Evolutionary conservation across 2,329 filamentous ascomycete genomes (phyloP), one percentile per base, ranked within the genome.

Genomic region (Ceratocystis cubensis): DNA sequence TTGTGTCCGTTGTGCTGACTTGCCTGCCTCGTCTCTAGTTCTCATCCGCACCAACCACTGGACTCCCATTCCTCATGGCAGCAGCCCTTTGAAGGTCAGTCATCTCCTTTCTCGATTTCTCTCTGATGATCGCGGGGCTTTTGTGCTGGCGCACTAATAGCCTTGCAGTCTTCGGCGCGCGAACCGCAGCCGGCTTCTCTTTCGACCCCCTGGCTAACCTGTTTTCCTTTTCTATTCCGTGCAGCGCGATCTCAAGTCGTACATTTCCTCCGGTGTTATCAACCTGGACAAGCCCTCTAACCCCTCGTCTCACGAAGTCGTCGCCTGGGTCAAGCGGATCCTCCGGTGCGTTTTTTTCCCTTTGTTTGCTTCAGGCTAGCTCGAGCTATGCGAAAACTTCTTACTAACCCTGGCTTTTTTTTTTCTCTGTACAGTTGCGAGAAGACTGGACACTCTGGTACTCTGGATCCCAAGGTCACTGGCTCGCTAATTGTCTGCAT

Each of bases 301-400:
- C 81, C 93, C 93, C 65, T 96, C 92, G 71, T 94, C 88, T 74
- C 94, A 99, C 83, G 94, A 99, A 82, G 94, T 99, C 71, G 94
- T 99, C 74, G 93, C 94, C 71, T 99, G 94, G 94, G 89, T 97
- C 72, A 99, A 99, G 87, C 88, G 93, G 73, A 97, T 97, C 73
- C 83, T 99, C 66, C 87, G 88, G 88, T 91, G 84, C 70, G 78
- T 74, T 74, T 63, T 63, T 66, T 22, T n/a, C n/a, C 7, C 48
- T 41, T 10, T 22, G 46, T n/a, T 20, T 20, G 46, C 46, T 22
- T 22, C n/a, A 20, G 45, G 46, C 46, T 48, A 2, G n/a, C 17
- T 48, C 6, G 45, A 20, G 46, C 46, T 8, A 22, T n/a, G 56
- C 56, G 2, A 59, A 37, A 59, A 59, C n/a, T 37, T 37, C 15